Evolutionary conservation across 108 stramenopile genomes (phyloP), one percentile per base, ranked within the genome.

Genomic region (Skeletonema menzelii): DNA sequence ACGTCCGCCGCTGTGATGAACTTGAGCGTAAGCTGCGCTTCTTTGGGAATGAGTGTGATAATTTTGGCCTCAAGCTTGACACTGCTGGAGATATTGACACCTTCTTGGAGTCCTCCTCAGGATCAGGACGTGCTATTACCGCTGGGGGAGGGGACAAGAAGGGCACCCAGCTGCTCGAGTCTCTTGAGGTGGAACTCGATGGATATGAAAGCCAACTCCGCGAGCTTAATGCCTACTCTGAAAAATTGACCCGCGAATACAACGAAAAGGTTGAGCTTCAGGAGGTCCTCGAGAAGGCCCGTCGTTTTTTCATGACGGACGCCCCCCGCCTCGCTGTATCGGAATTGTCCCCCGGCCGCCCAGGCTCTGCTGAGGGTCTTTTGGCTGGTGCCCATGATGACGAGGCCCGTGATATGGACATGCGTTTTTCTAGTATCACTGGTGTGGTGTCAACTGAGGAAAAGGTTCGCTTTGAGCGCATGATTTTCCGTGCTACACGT

Each of bases 1-100:
- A 95, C 78, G 96, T 99, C 66, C 96, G 97, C 67, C 95, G 98
- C 22, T 98, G 97, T 73, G 98, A 99, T 75, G 97, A 98, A 71
- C 82, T 99, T 46, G 98, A 99, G 79, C 97, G 97, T 61, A 99
- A 99, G 80, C 88, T 99, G 19, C 92, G 95, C 30, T 99, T 89
- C 84, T 91, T 99, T 60, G 69, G 69, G 11, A 73, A 73, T 20
- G 96, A 99, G 75, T 91, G 97, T 67, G 88, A 95, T 35, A 93
- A 94, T 75, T 97, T 99, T 61, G 91, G 88, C 37, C 74, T 99
- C 13, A 77, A 84, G 22, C 64, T 92, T 42, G 79, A 78, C 57
- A 80, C 87, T 40, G 87, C 91, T 37, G 94, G 91, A 8, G 80
- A 86, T 10, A 63, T 90, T 17, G 86, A 90, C 31, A 65, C 75